These are phyloP conservation scores for Nemania sp. DNA, from an alignment of 2,329 filamentous ascomycete species.

Conservation along the genomic window DNA sequence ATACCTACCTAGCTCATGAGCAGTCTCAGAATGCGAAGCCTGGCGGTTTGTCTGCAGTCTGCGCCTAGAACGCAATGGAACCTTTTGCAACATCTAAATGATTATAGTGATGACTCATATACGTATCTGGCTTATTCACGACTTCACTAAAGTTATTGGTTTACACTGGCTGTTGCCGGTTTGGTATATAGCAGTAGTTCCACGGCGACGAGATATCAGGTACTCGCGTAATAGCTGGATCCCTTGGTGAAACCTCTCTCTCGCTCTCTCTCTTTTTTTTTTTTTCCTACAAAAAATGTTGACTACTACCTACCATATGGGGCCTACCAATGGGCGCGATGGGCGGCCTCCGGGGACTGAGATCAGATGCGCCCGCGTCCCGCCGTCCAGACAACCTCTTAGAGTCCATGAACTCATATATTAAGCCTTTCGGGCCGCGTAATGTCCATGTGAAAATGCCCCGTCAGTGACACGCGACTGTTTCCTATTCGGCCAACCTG, in stretches of 20 bases:
- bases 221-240: neutral
- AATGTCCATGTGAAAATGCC: constrained; percentile 32
- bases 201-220: constrained; percentile 10
- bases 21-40: constrained; percentile 16
- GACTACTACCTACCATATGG: constrained; percentile 18
- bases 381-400: constrained; percentile 30
- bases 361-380: constrained; percentile 42
- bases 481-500: constrained; percentile 40
- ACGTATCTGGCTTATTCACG: constrained; percentile 17
- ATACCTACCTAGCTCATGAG: neutral
- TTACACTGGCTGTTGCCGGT: constrained; percentile 9
- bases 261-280: too few species aligned
- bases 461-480: constrained; percentile 37
- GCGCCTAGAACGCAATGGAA: constrained; percentile 22
- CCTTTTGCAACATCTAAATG: constrained; percentile 10
- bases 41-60: constrained; percentile 5
- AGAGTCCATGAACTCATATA: constrained; percentile 35
- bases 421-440: constrained; percentile 40
- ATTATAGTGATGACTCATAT: constrained; percentile 20
- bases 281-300: too few species aligned
- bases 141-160: constrained; percentile 8
- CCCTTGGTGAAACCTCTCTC: constrained; percentile 1
- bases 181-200: constrained; percentile 6
- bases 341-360: constrained; percentile 40
- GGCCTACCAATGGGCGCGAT: constrained; percentile 31